Evolutionary conservation across 2,329 filamentous ascomycete genomes (phyloP).

Genomic region (Alternaria arborescens): DNA sequence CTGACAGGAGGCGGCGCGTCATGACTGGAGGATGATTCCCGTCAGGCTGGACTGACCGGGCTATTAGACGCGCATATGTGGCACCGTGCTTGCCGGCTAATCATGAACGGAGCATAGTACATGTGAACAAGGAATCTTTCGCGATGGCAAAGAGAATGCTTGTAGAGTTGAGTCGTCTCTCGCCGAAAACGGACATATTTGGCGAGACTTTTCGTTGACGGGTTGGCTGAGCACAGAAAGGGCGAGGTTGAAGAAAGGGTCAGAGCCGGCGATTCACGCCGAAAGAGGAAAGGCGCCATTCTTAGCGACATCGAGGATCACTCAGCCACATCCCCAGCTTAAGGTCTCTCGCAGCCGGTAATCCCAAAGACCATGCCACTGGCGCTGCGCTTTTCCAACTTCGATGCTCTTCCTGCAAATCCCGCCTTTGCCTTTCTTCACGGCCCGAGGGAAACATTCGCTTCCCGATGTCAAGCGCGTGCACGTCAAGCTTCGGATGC

Average conservation of each 20-base stretch:
- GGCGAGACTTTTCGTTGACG: neutral
- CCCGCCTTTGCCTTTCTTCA: neutral
- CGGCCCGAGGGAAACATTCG: neutral
- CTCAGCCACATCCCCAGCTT: slow-evolving; percentile 5
- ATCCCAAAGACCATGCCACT: slow-evolving; percentile 4
- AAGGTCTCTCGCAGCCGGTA: neutral
- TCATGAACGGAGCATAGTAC: neutral
- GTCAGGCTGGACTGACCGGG: slow-evolving; percentile 8
- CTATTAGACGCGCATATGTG: neutral
- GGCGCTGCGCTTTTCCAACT: slow-evolving; percentile 1
- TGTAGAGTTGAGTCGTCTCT: neutral
- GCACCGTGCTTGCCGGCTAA: slow-evolving; percentile 2
- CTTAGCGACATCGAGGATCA: slow-evolving; percentile 1
- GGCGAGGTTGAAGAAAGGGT: neutral
- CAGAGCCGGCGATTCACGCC: neutral
- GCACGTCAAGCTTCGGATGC: neutral
- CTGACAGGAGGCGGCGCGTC: slow-evolving; percentile 16
- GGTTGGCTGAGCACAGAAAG: slow-evolving; percentile 3
- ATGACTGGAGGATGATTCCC: slow-evolving; percentile 8
- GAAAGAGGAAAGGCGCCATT: neutral
- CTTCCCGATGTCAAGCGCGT: neutral
- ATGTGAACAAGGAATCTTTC: neutral
- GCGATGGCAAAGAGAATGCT: neutral
- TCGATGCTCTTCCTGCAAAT: neutral
- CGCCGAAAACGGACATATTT: neutral